Percentiles rank a stretch among this genome's conserved stretches.
These are phyloP conservation scores for Aspergillus latus DNA, from an alignment of 2,329 filamentous ascomycete genomes.

Conservation along the genomic window DNA sequence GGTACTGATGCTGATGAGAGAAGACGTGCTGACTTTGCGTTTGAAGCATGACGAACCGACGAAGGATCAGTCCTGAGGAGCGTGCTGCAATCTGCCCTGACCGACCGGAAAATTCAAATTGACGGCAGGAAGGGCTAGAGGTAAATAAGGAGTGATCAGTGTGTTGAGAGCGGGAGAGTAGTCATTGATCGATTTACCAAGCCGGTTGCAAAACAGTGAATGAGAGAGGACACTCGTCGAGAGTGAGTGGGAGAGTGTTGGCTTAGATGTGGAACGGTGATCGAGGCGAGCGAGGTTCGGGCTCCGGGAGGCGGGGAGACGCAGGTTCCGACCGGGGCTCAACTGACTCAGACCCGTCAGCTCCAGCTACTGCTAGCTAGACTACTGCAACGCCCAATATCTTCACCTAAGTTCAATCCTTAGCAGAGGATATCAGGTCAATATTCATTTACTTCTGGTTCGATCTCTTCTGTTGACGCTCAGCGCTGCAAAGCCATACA, in stretches of 20 bases:
- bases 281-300: constrained; percentile 29
- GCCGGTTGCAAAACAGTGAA: constrained; percentile 4
- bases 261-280: constrained; percentile 23
- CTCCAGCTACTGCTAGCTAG: background rate
- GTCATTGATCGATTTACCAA: constrained; percentile 30
- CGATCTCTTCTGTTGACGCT: background rate
- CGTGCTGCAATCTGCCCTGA: constrained; percentile 19
- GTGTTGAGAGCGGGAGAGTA: constrained; percentile 23
- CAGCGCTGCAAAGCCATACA: background rate
- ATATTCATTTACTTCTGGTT: background rate
- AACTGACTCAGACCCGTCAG: background rate
- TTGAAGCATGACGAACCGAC: constrained; percentile 45
- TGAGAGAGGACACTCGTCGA: background rate
- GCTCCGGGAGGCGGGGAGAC: constrained; percentile 39
- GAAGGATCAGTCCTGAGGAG: constrained; percentile 28
- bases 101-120: constrained; percentile 22
- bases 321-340: constrained; percentile 25
- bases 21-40: constrained; percentile 61
- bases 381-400: background rate
- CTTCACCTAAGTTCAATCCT: background rate
- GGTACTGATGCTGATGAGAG: constrained; percentile 58
- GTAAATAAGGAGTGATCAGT: constrained; percentile 24
- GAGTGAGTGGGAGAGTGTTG: constrained; percentile 5
- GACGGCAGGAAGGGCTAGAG: constrained; percentile 12
- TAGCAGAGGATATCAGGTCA: background rate